Percentiles rank a stretch among this genome's conserved stretches.
Conservation (phyloP, 129 eudicot species). For the Arctium lappa region DNA sequence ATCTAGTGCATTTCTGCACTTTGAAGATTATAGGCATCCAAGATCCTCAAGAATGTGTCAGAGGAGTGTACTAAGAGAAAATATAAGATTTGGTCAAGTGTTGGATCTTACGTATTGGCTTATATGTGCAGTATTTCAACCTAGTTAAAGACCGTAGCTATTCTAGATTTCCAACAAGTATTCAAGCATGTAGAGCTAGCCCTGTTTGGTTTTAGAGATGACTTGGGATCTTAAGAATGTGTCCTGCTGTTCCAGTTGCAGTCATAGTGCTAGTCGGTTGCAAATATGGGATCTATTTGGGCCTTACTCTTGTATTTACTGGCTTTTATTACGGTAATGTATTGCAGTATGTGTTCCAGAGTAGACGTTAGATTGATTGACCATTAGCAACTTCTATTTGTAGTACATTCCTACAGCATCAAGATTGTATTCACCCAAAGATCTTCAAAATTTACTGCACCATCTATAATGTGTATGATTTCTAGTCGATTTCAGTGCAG, state of each 20-base stretch:
- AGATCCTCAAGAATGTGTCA: not conserved
- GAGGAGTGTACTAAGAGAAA: not conserved
- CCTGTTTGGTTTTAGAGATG: not conserved
- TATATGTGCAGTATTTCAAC: not conserved
- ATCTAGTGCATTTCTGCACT: not conserved
- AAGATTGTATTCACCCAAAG: no score
- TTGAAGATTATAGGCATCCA: not conserved
- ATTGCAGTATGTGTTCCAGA: no score
- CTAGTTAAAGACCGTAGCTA: not conserved
- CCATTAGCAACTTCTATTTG: not conserved
- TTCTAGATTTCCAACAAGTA: not conserved
- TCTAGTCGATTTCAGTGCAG: not conserved
- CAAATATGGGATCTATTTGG: not conserved
- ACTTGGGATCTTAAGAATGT: no score
- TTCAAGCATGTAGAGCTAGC: not conserved
- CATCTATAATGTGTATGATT: not conserved
- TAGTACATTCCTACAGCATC: not conserved
- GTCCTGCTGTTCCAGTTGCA: no score
- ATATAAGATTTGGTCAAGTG: not conserved
- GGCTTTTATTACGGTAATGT: no score
- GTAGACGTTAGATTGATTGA: no score
- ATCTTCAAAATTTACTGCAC: not conserved
- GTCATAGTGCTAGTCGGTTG: not conserved
- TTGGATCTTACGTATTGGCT: not conserved
- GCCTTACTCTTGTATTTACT: not conserved